These are phyloP conservation scores for Phoenix roebelenii DNA, from an alignment of 176 grass and related monocot species.

Conservation along the genomic window DNA sequence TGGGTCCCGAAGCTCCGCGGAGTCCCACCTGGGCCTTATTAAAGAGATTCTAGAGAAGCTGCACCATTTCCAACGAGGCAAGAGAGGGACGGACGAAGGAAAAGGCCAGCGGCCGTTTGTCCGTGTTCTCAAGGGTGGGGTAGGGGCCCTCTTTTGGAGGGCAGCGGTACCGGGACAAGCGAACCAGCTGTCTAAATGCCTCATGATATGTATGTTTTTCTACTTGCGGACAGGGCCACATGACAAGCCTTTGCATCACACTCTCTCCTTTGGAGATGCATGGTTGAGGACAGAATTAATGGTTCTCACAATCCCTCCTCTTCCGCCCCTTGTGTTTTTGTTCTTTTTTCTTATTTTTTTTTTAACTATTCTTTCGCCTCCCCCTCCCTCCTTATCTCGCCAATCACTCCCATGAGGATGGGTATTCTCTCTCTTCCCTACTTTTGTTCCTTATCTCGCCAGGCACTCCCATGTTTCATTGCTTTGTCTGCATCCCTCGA, in stretches of 20 bases:
- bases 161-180: not conserved
- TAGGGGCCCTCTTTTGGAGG: not conserved
- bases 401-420: not conserved
- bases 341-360: not conserved
- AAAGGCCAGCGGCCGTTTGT: constrained; percentile 3
- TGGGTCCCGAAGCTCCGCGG: constrained; percentile 5
- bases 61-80: constrained; percentile 12
- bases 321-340: not conserved
- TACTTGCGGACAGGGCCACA: constrained; percentile 16
- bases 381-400: not conserved
- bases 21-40: not conserved
- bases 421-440: no score
- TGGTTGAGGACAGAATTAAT: constrained; percentile 5
- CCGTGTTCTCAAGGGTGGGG: not conserved
- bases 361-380: constrained; percentile 11
- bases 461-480: not conserved
- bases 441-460: not conserved
- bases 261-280: constrained; percentile 2
- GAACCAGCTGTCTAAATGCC: constrained; percentile 21
- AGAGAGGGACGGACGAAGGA: constrained; percentile 5
- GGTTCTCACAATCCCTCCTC: not conserved
- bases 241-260: constrained; percentile 10
- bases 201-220: constrained; percentile 23
- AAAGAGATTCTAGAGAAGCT: constrained; percentile 3
- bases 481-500: not conserved